These are phyloP conservation scores for Raddia guianensis DNA, from an alignment of 176 grass and related monocot species.

Conservation along the genomic window DNA sequence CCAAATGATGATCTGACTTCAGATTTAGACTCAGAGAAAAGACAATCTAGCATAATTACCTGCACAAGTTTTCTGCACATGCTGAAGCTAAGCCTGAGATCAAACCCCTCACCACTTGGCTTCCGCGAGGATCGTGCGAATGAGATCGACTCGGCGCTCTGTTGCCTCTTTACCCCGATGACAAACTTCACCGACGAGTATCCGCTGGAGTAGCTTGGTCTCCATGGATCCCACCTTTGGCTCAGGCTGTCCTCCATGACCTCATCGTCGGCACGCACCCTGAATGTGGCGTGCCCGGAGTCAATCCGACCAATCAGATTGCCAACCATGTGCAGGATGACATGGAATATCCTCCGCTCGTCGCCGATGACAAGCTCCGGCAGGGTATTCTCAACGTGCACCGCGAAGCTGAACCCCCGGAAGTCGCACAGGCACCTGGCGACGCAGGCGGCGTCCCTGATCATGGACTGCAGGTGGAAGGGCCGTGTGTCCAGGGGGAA, in stretches of 20 bases:
- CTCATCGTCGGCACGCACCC: conserved; percentile 48
- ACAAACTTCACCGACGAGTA: conserved; percentile 60
- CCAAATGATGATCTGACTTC: not conserved
- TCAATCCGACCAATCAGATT: conserved; percentile 52
- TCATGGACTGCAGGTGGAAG: conserved; percentile 52
- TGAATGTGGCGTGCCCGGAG: conserved; percentile 48
- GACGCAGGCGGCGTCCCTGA: conserved; percentile 55
- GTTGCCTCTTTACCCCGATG: conserved; percentile 53
- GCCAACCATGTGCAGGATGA: conserved; percentile 72
- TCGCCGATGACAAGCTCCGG: conserved; percentile 65
- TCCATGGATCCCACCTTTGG: conserved; percentile 67
- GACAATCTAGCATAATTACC: conserved; percentile 40
- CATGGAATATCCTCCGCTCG: conserved; percentile 77
- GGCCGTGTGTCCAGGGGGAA: conserved; percentile 47
- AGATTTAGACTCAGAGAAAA: not conserved
- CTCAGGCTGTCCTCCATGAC: conserved; percentile 34
- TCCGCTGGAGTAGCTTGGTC: conserved; percentile 49
- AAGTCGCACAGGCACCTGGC: conserved; percentile 58
- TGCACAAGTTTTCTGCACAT: conserved; percentile 90
- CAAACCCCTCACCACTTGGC: conserved; percentile 53
- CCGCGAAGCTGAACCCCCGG: conserved; percentile 49
- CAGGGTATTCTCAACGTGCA: conserved; percentile 50
- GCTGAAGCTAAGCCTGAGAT: conserved; percentile 70
- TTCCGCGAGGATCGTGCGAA: conserved; percentile 17
- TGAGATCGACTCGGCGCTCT: conserved; percentile 18